Percentiles rank a stretch among this genome's conserved stretches.
phyloP scores from a whole-genome alignment of 371 early-diverging fungal genomes.

The Mucor piriformis region DNA sequence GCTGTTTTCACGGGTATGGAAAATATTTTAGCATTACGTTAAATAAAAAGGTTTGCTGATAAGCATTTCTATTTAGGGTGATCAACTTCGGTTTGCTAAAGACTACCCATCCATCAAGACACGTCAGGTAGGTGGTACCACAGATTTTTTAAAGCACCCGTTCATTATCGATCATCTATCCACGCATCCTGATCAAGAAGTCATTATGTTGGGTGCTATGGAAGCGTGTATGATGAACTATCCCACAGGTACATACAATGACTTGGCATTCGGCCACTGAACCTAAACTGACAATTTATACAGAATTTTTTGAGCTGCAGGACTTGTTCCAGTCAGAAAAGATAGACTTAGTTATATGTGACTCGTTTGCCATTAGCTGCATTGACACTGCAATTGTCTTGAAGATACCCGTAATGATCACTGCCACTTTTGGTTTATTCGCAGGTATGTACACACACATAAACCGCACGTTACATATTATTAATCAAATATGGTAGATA shows the following conservation, averaged over 20 bases:
- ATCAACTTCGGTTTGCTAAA: slow-evolving; percentile 19
- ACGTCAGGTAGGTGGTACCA: slow-evolving; percentile 6
- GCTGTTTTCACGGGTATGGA: slow-evolving; percentile 15
- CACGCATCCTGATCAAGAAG: background rate
- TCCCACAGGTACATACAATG: background rate
- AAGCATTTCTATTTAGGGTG: slow-evolving; percentile 28
- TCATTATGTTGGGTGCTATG: background rate
- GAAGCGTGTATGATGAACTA: background rate
- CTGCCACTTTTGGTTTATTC: slow-evolving; percentile 1
- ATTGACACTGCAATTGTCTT: slow-evolving; percentile 4
- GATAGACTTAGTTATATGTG: slow-evolving; percentile 6
- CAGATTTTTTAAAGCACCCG: background rate
- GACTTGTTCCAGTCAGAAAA: background rate
- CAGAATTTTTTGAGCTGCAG: slow-evolving; percentile 8
- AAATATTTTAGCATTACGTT: too few relatives aligned
- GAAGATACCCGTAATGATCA: slow-evolving; percentile 12
- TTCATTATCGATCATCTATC: background rate
- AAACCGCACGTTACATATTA: background rate
- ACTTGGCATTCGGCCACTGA: too few relatives aligned
- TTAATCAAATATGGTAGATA: slow-evolving; percentile 5
- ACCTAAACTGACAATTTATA: too few relatives aligned
- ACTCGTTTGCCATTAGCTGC: slow-evolving; percentile 8
- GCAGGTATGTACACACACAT: slow-evolving; percentile 4
- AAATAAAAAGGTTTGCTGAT: too few relatives aligned
- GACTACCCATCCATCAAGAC: slow-evolving; percentile 22